phyloP scores from a whole-genome alignment of 2,329 filamentous ascomycete genomes.

The Diaporthe caulivora region DNA sequence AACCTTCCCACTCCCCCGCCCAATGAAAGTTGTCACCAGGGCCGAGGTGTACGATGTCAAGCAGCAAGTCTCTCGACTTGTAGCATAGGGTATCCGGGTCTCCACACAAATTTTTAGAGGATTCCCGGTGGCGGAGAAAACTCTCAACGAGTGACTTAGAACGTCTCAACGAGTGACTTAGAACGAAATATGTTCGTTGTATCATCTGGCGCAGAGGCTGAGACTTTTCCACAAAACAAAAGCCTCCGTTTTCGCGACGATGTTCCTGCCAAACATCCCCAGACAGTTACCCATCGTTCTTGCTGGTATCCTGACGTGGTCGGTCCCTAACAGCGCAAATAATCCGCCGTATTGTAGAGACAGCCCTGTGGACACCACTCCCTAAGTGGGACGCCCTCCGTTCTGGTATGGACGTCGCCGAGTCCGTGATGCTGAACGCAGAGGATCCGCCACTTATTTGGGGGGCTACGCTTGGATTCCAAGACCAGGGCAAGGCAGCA shows the following conservation, averaged over 20 bases:
- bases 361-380: too few relatives aligned
- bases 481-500: background rate
- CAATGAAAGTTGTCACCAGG: background rate
- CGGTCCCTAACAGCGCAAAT: background rate
- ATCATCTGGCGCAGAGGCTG: too few relatives aligned
- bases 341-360: background rate
- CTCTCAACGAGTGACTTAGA: too few relatives aligned
- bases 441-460: background rate
- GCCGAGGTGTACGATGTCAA: background rate
- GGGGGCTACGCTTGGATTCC: background rate
- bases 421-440: background rate
- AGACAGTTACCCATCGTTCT: background rate
- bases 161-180: too few relatives aligned
- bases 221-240: too few relatives aligned
- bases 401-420: background rate
- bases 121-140: background rate
- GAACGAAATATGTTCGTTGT: too few relatives aligned
- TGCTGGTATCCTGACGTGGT: too few relatives aligned
- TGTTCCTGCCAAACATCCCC: too few relatives aligned
- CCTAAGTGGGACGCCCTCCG: background rate
- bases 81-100: background rate
- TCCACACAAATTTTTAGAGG: background rate
- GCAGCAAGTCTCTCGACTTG: background rate
- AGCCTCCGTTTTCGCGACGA: too few relatives aligned
- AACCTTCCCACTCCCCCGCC: background rate